Conservation (phyloP, 441 rosid genomes). For the Metrosideros polymorpha region DNA sequence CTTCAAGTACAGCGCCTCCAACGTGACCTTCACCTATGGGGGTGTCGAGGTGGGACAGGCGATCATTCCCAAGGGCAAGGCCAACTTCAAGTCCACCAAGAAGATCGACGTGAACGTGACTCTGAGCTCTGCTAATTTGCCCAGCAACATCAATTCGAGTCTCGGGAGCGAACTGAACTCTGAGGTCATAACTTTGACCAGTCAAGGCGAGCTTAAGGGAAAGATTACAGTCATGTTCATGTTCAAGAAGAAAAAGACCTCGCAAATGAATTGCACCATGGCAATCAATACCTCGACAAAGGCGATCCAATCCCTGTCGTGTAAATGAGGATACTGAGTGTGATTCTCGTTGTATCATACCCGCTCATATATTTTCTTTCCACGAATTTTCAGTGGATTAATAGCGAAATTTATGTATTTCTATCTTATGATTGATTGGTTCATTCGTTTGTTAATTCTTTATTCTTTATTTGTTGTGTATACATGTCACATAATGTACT, state of each 20-base stretch:
- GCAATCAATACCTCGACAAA: background rate
- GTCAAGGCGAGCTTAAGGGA: background rate
- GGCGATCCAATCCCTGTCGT: background rate
- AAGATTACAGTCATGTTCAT: background rate
- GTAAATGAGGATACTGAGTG: background rate
- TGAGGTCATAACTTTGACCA: background rate
- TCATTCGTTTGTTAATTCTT: background rate
- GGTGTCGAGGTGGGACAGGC: conserved; percentile 2
- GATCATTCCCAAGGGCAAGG: conserved; percentile 2
- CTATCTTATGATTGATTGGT: background rate
- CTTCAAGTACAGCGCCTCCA: conserved; percentile 9
- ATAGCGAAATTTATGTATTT: background rate
- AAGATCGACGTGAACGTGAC: background rate
- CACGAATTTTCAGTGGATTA: background rate
- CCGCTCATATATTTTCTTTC: background rate
- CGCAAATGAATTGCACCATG: background rate
- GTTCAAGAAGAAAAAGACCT: background rate
- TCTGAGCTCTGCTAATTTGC: background rate
- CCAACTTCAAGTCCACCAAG: conserved; percentile 3
- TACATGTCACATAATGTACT: background rate
- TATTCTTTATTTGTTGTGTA: background rate
- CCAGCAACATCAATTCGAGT: background rate
- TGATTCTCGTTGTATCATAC: no score
- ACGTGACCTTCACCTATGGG: background rate
- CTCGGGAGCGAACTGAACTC: background rate